phyloP scores from a whole-genome alignment of 305 asterid genomes.

The Fraxinus xanthoxyloides region DNA sequence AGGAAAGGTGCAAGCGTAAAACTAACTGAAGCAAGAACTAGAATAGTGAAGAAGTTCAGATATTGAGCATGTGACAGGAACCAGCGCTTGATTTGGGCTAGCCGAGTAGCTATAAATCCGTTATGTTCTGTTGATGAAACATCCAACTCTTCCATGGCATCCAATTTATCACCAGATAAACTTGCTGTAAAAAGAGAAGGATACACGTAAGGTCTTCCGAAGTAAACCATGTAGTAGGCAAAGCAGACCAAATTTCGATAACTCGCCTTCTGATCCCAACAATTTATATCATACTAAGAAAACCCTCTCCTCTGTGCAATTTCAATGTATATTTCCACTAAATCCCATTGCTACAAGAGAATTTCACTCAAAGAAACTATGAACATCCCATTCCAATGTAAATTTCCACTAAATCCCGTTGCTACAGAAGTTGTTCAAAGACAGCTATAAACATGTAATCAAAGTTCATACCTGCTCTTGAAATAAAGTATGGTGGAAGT shows the following conservation, averaged over 20 bases:
- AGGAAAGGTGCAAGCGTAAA: background rate
- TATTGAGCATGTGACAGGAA: slow-evolving; percentile 76
- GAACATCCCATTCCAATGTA: background rate
- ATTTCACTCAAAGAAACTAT: background rate
- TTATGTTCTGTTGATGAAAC: slow-evolving; percentile 45
- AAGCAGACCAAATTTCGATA: background rate
- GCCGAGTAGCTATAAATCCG: slow-evolving; percentile 45
- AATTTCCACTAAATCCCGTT: background rate
- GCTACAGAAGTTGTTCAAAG: background rate
- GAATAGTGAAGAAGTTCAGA: slow-evolving; percentile 71
- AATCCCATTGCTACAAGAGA: background rate
- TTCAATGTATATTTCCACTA: background rate
- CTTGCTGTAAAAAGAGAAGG: slow-evolving; percentile 49
- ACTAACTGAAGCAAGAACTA: slow-evolving; percentile 85
- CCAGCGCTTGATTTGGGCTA: slow-evolving; percentile 62
- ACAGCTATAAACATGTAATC: slow-evolving; percentile 4
- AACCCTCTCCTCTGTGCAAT: background rate
- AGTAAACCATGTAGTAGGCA: background rate
- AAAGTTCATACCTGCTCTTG: slow-evolving; percentile 70
- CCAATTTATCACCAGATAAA: slow-evolving; percentile 60
- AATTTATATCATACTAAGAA: background rate
- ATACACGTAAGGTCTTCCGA: slow-evolving; percentile 13
- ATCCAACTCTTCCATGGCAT: slow-evolving; percentile 67
- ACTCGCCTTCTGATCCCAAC: slow-evolving; percentile 2
- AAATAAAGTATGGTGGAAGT: slow-evolving; percentile 94